phyloP scores from a whole-genome alignment of 202 grass and related monocot genomes.

The Saccharum hybrid region DNA sequence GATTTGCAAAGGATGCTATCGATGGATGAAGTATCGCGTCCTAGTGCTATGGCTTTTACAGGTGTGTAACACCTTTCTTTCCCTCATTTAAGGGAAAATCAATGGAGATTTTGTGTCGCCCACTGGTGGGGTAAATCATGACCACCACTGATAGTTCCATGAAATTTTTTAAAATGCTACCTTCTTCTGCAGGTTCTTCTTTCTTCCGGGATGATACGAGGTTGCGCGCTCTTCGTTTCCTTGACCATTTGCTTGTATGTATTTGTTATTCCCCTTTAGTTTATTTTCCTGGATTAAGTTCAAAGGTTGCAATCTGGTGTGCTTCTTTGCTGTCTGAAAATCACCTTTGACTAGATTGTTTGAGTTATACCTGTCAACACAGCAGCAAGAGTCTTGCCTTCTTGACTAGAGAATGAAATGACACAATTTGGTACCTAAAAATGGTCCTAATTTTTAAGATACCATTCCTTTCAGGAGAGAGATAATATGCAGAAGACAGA shows the following conservation, averaged over 20 bases:
- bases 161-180: slow-evolving; percentile 27
- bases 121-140: slow-evolving; percentile 6
- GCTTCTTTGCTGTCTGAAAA: slow-evolving; percentile 13
- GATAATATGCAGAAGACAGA: slow-evolving; percentile 99
- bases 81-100: slow-evolving; percentile 21
- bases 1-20: slow-evolving; percentile 97
- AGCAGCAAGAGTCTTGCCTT: slow-evolving; percentile 17
- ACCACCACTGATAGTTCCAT: slow-evolving; percentile 21
- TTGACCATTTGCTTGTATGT: slow-evolving; percentile 98
- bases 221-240: slow-evolving; percentile 99
- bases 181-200: slow-evolving; percentile 70
- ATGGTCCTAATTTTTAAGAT: slow-evolving; percentile 40
- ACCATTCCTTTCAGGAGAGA: slow-evolving; percentile 74
- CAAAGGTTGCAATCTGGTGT: neutral
- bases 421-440: slow-evolving; percentile 26
- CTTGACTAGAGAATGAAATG: slow-evolving; percentile 26
- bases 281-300: slow-evolving; percentile 39
- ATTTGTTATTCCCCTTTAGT: slow-evolving; percentile 29
- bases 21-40: slow-evolving; percentile 75
- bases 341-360: neutral
- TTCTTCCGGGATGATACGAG: slow-evolving; percentile 97
- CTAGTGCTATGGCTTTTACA: slow-evolving; percentile 88
- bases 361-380: neutral
- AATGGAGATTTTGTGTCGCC: slow-evolving; percentile 30
- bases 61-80: slow-evolving; percentile 50